Evolutionary conservation across 768 basidiomycete genomes (phyloP).

Genomic region (Leucosporidium yakuticum): DNA sequence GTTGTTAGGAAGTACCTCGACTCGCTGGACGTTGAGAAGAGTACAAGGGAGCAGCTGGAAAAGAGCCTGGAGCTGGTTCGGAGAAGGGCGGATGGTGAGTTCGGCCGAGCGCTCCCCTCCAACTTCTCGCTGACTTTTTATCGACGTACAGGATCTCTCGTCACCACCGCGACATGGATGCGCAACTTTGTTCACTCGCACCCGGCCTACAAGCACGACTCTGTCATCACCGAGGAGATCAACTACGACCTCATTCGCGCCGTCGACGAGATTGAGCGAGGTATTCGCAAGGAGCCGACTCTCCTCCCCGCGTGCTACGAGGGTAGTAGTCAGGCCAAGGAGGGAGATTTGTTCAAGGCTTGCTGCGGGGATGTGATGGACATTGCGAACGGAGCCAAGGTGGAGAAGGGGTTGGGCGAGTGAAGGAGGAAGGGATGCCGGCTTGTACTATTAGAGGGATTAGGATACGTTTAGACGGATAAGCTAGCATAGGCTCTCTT

Average conservation of each 20-base stretch:
- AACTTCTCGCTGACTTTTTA: not conserved
- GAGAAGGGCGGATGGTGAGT: slow-evolving; percentile 69
- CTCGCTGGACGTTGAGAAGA: slow-evolving; percentile 60
- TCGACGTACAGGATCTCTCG: slow-evolving; percentile 50
- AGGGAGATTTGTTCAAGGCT: not conserved
- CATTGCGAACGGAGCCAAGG: no score
- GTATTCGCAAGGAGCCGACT: slow-evolving; percentile 38
- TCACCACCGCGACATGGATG: slow-evolving; percentile 89
- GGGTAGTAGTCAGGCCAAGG: slow-evolving; percentile 14
- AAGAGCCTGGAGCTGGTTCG: slow-evolving; percentile 68
- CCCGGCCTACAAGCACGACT: slow-evolving; percentile 85
- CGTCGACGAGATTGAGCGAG: slow-evolving; percentile 80
- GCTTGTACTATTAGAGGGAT: no score
- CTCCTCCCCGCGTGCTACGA: slow-evolving; percentile 59
- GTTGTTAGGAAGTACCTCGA: slow-evolving; percentile 57
- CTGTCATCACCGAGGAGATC: slow-evolving; percentile 82
- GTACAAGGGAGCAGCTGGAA: slow-evolving; percentile 45
- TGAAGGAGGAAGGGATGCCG: no score
- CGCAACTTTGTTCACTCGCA: slow-evolving; percentile 84
- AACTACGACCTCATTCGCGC: slow-evolving; percentile 89
- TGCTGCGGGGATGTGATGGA: slow-evolving; percentile 14
- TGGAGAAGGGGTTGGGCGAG: no score
- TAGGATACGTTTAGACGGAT: no score
- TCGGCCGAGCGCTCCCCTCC: no score
- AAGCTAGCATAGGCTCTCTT: no score